These are phyloP conservation scores for Microsporum canis DNA, from an alignment of 2,329 filamentous ascomycete species.

Conservation along the genomic window DNA sequence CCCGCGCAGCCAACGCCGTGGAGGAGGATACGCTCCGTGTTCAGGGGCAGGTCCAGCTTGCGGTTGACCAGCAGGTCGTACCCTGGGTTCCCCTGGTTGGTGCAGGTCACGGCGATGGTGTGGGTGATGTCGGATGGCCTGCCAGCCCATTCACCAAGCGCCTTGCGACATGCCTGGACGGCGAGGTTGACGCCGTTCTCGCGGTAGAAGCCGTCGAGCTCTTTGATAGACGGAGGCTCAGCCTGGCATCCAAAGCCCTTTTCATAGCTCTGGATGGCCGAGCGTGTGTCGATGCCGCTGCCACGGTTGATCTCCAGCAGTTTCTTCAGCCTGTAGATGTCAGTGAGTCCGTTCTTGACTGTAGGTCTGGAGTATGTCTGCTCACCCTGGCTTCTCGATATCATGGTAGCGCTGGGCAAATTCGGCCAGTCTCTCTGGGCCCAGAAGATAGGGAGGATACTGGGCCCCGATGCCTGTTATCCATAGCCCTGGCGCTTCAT, in stretches of 20 bases:
- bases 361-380: not conserved
- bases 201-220: not conserved
- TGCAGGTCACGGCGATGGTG: not conserved
- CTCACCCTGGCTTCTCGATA: not conserved
- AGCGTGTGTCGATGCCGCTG: not conserved
- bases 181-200: not conserved
- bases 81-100: not conserved
- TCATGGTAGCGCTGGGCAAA: not conserved
- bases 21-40: not conserved
- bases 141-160: not conserved
- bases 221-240: not conserved
- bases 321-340: not conserved
- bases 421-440: not conserved
- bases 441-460: not conserved
- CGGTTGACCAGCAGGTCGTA: slow-evolving; percentile 1
- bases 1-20: not conserved
- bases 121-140: not conserved
- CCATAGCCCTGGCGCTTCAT: slow-evolving; percentile 5
- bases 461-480: slow-evolving; percentile 15
- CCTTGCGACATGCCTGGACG: not conserved
- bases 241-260: not conserved
- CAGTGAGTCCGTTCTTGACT: not conserved
- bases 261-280: not conserved
- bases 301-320: not conserved
- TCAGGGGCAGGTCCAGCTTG: not conserved